Evolutionary conservation across 495 filamentous ascomycete genomes (phyloP), one percentile per base, ranked within the genome.

Genomic region (Neurospora discreta): DNA sequence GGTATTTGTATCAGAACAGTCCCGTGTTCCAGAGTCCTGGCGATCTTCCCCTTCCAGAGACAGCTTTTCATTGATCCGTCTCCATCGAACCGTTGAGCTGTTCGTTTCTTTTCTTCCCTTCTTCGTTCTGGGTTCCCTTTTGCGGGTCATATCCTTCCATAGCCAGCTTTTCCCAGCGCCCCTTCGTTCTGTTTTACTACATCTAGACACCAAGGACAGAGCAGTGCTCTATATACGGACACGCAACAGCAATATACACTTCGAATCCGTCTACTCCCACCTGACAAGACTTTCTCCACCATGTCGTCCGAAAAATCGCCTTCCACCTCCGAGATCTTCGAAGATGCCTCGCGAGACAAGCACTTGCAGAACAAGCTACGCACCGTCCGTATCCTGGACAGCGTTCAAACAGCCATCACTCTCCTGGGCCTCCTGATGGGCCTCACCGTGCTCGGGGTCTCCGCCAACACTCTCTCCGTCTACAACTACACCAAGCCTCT

Each of bases 351-450:
- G 8, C 76, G 77, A 16, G 81, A 84, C 60, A 68, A 72, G 23
- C 75, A 80, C 70, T 78, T 82, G 71, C 79, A 80, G 69, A 75
- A 75, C 69, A 82, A 82, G 67, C 68, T 79, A 52, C 79, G 77
- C 23, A 70, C 73, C 60, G 70, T 84, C 52, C 76, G 79, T 65
- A 72, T 81, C 30, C 73, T 84, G 73, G 80, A 87, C 75, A 80
- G 76, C 69, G 79, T 79, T 68, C 80, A 83, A 20, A 33, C 82
- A 8, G 86, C 80, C 69, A 77, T 85, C 39, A 87, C 82, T 6
- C 74, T 72, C n/a, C 75, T 88, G n/a, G 81, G 83, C 26, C 78
- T 86, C 9, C 79, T 84, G 30, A 82, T 84, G 75, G 82, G 82
- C 70, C 71, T 87, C 68, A 82, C 81, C 20, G 79, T 87, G 69